These are phyloP conservation scores for Fonsecaea pugnacius DNA, from an alignment of 2,329 filamentous ascomycete genomes.

Conservation along the genomic window DNA sequence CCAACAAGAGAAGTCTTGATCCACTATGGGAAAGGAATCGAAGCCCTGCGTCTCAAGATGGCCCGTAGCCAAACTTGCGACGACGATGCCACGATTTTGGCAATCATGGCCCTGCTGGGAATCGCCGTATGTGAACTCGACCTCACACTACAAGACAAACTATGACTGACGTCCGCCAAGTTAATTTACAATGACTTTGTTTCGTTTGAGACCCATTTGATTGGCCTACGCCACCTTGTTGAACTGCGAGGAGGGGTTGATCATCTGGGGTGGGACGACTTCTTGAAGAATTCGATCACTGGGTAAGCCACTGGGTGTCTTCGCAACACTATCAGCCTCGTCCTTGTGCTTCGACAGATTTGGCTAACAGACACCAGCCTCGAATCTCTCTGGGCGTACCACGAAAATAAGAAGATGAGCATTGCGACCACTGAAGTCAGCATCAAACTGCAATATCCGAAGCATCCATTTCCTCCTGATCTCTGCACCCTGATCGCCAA, in stretches of 20 bases:
- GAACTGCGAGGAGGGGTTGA: constrained; percentile 22
- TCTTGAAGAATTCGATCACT: constrained; percentile 19
- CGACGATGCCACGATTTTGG: constrained; percentile 23
- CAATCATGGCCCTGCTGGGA: constrained; percentile 14
- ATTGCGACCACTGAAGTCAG: constrained; percentile 14
- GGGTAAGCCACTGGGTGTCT: constrained; percentile 6
- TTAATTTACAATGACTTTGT: constrained; percentile 18
- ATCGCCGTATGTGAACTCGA: constrained; percentile 13
- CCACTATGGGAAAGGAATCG: constrained; percentile 21
- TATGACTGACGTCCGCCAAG: neutral
- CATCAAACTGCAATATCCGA: constrained; percentile 22
- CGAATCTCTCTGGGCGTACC: constrained; percentile 21
- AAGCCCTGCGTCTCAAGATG: constrained; percentile 18
- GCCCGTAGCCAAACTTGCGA: constrained; percentile 6
- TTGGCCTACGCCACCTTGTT: constrained; percentile 17
- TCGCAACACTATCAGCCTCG: neutral
- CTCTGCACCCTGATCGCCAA: constrained; percentile 21
- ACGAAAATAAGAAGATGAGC: constrained; percentile 14
- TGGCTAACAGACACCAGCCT: constrained; percentile 13
- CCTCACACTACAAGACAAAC: neutral
- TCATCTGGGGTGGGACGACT: constrained; percentile 20
- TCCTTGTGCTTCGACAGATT: neutral
- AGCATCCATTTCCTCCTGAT: constrained; percentile 22
- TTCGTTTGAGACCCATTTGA: constrained; percentile 19
- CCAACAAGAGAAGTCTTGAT: constrained; percentile 16